A percentile compares a stretch with the other conserved stretches of the same genome.
phyloP scores from a whole-genome alignment of 2,329 filamentous ascomycete species.

The Aureobasidium sp. region DNA sequence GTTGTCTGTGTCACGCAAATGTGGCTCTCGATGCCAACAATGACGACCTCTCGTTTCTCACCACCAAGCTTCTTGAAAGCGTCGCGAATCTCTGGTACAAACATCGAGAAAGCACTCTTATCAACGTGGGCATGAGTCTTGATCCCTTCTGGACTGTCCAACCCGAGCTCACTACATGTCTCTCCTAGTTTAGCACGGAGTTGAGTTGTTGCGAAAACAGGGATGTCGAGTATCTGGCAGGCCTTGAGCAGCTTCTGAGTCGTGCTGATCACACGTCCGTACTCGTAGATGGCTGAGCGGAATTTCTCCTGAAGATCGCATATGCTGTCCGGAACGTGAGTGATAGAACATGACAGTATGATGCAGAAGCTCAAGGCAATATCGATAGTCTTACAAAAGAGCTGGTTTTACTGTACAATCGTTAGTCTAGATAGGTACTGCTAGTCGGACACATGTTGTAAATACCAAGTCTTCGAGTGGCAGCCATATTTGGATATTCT shows the following conservation, averaged over 20 bases:
- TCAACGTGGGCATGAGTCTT: slow-evolving; percentile 57
- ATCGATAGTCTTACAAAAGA: slow-evolving; percentile 18
- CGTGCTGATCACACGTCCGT: slow-evolving; percentile 60
- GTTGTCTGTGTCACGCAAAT: slow-evolving; percentile 93
- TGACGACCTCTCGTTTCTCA: slow-evolving; percentile 51
- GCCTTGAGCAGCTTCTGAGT: slow-evolving; percentile 47
- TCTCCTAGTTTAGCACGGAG: slow-evolving; percentile 69
- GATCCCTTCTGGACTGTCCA: slow-evolving; percentile 44
- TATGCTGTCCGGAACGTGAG: slow-evolving; percentile 49
- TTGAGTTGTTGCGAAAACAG: slow-evolving; percentile 82
- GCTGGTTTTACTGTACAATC: slow-evolving; percentile 19
- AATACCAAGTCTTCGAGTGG: slow-evolving; percentile 19
- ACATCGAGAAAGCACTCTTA: slow-evolving; percentile 90
- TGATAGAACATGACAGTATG: background rate
- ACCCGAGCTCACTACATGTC: slow-evolving; percentile 65
- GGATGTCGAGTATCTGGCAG: slow-evolving; percentile 55
- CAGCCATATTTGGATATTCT: slow-evolving; percentile 4
- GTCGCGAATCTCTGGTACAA: slow-evolving; percentile 57
- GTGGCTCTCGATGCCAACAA: slow-evolving; percentile 88
- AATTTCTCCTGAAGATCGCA: slow-evolving; percentile 97
- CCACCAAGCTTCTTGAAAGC: slow-evolving; percentile 33
- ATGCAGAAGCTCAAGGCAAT: background rate
- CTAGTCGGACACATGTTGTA: background rate
- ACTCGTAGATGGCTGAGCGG: slow-evolving; percentile 72
- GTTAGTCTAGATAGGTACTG: slow-evolving; percentile 14